A percentile compares a stretch with the other conserved stretches of the same genome.
These are phyloP conservation scores for Penicillium herquei DNA, from an alignment of 495 filamentous ascomycete species.

Conservation along the genomic window DNA sequence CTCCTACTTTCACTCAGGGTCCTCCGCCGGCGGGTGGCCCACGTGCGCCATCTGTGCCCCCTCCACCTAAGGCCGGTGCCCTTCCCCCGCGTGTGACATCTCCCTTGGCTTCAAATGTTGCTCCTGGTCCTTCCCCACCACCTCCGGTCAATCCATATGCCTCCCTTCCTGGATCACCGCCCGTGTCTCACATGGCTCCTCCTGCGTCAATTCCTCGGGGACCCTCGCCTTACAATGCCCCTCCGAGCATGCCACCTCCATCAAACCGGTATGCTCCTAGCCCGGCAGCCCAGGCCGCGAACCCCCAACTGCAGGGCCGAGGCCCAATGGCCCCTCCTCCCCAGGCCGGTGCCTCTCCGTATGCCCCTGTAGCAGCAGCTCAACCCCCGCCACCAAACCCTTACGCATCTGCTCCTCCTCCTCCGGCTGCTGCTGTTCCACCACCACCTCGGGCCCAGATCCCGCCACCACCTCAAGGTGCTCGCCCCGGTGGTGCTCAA, in stretches of 20 bases:
- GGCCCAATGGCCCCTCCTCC: conserved; percentile 49
- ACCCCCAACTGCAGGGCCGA: conserved; percentile 41
- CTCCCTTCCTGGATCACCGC: conserved; percentile 42
- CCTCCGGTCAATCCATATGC: conserved; percentile 72
- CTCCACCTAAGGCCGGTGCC: conserved; percentile 48
- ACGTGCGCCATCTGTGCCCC: conserved; percentile 53
- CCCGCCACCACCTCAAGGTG: conserved; percentile 15
- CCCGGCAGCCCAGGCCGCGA: conserved; percentile 56
- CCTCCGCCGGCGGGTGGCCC: conserved; percentile 43
- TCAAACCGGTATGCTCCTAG: conserved; percentile 85
- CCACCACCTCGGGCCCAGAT: neutral
- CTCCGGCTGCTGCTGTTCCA: conserved; percentile 41
- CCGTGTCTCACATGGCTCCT: conserved; percentile 36
- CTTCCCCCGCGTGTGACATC: conserved; percentile 57
- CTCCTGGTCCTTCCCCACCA: conserved; percentile 49
- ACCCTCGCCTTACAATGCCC: conserved; percentile 85
- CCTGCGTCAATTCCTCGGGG: conserved; percentile 65
- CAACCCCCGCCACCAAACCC: conserved; percentile 23
- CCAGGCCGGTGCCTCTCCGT: conserved; percentile 55
- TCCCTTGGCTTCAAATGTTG: conserved; percentile 46
- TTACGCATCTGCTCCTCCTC: conserved; percentile 2
- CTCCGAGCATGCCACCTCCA: conserved; percentile 69
- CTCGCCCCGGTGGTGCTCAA: conserved; percentile 52
- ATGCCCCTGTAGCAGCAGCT: conserved; percentile 51
- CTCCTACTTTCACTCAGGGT: conserved; percentile 53